These are phyloP conservation scores for Magnolia sinica DNA, from an alignment of 164 flowering plant genomes.

Conservation along the genomic window DNA sequence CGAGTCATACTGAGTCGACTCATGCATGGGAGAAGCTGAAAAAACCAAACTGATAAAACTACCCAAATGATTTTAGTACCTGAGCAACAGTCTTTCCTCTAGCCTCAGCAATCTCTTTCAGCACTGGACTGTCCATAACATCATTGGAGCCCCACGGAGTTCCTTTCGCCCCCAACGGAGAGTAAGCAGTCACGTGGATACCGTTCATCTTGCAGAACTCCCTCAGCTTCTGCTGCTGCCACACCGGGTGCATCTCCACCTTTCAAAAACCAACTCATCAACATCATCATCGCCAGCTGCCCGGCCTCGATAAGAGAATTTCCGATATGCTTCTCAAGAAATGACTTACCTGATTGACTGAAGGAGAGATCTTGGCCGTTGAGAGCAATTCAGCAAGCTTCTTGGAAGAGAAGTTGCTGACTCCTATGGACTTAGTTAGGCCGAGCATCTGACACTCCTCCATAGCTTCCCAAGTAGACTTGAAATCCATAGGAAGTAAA, in stretches of 20 bases:
- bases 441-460: conserved; percentile 20
- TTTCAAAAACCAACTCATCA: not conserved
- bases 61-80: conserved; percentile 5
- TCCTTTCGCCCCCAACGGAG: conserved; percentile 32
- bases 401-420: conserved; percentile 20
- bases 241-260: conserved; percentile 39
- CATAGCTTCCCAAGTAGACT: conserved; percentile 16
- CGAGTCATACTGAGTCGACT: no score
- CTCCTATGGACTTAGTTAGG: conserved; percentile 21
- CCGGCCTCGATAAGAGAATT: no score
- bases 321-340: not conserved
- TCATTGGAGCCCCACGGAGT: conserved; percentile 21
- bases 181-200: conserved; percentile 29
- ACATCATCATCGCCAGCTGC: no score
- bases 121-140: conserved; percentile 17
- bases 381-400: conserved; percentile 11
- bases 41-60: no score
- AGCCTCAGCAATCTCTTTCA: conserved; percentile 27
- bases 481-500: conserved; percentile 10
- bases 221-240: conserved; percentile 27
- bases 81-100: conserved; percentile 31
- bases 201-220: conserved; percentile 26
- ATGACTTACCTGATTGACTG: conserved; percentile 13
- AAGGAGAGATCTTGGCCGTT: conserved; percentile 15
- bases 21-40: no score